Base-by-base conservation (phyloP, 257 asterid species). In the Haberlea rhodopensis region DNA sequence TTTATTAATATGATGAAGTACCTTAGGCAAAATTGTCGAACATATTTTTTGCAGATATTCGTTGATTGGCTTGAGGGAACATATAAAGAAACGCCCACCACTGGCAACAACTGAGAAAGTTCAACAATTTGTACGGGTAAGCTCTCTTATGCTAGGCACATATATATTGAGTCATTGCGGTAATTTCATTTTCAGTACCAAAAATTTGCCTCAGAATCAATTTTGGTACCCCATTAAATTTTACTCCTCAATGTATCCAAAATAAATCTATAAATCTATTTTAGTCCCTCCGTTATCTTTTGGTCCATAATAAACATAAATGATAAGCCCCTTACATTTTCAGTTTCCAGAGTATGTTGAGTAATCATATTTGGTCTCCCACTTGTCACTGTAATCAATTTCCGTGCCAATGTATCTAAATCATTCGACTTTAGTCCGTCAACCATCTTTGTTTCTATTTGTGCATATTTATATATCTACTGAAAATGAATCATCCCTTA, bases 1-100 rank as follows among this genome's bases (percentile, higher is more conserved):
- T 9, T 37, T 37, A 37, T 37, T 11, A 1, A 37, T 8, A 8
- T 8, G 40, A 8, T 32, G 40, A 13, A 32, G 40, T 32, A 32
- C 40, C 40, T 32, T 6, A 32, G 40, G 40, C 40, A 1, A 0
- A 2, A 32, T 32, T 8, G 40, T 73, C n/a, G 28, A 15, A 15
- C 19, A n/a, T 22, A 27, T 62, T 25, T 65, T 53, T 66, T 67
- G 60, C 85, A 92, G 99, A 65, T 82, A 84, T 72, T 84, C 96
- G 2, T 61, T 92, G 78, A 79, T 87, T 63, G 84, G 81, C 58
- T 71, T 89, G 78, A 86, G 99, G 73, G 99, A 92, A 71, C 97
- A 92, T 71, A 92, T 92, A 76, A 92, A 92, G 89, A 92, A 92
- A 79, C 97, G 99, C 21, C 99, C 97, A 37, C 99, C 99, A 57